Evolutionary conservation across 1,284 basidiomycete genomes (phyloP).

Genomic region (Heterobasidion annosum): DNA sequence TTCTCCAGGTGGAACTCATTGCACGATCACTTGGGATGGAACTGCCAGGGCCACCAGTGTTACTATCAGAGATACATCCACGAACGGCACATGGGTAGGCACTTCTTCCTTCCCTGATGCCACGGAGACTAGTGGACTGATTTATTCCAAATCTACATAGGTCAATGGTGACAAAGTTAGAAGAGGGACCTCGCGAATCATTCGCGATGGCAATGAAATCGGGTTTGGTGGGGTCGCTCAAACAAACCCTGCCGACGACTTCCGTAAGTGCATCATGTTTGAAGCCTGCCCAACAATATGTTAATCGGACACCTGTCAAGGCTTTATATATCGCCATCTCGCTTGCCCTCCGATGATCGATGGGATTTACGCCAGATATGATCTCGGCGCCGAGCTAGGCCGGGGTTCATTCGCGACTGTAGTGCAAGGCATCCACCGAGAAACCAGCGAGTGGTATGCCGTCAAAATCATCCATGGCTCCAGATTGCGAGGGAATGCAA

Average conservation of each 20-base stretch:
- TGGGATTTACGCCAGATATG: conserved; percentile 55
- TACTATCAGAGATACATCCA: conserved; percentile 63
- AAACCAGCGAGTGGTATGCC: conserved; percentile 55
- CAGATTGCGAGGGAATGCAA: conserved; percentile 26
- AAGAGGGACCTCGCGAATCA: conserved; percentile 43
- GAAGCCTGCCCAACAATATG: background rate
- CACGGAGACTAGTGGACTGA: no score
- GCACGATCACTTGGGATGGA: conserved; percentile 32
- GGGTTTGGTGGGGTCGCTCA: conserved; percentile 57
- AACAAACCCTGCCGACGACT: conserved; percentile 45
- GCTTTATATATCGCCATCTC: conserved; percentile 40
- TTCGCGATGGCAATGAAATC: conserved; percentile 77
- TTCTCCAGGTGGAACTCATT: conserved; percentile 57
- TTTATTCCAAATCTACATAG: no score
- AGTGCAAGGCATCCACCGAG: conserved; percentile 55
- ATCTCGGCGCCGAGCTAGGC: conserved; percentile 59
- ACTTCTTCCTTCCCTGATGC: conserved; percentile 1
- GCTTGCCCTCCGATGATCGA: conserved; percentile 30
- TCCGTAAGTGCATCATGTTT: conserved; percentile 29
- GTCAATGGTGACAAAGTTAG: conserved; percentile 44
- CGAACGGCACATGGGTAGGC: conserved; percentile 83
- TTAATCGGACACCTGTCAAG: conserved; percentile 14
- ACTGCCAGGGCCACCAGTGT: conserved; percentile 38
- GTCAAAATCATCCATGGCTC: conserved; percentile 67
- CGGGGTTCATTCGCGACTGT: conserved; percentile 79